Percentiles rank a stretch among this genome's conserved stretches.
Conservation (phyloP, 2,329 filamentous ascomycete genomes). For the Cladophialophora yegresii region DNA sequence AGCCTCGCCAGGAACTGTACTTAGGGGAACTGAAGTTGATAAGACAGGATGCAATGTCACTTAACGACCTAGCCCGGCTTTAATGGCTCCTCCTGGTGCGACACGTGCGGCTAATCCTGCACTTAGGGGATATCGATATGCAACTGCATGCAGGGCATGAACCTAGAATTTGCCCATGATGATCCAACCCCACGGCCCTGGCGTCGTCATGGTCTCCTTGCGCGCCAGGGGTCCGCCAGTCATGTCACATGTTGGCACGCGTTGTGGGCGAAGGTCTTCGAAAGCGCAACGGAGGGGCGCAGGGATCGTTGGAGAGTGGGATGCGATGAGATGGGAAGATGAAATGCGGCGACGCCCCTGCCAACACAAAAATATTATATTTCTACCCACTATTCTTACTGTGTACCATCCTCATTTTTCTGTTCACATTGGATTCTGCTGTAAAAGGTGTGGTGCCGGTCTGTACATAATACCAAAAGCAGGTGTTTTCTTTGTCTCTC, state of each 20-base stretch:
- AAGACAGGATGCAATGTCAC: conserved; percentile 31
- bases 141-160: not conserved
- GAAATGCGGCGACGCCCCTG: not conserved
- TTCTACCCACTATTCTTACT: not conserved
- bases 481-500: not conserved
- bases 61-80: conserved; percentile 32
- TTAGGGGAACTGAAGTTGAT: conserved; percentile 34
- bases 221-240: conserved; percentile 3
- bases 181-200: conserved; percentile 10
- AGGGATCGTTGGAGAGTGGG: not conserved
- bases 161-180: not conserved
- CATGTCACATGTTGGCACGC: not conserved
- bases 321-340: not conserved
- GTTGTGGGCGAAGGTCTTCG: not conserved
- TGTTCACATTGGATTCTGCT: not conserved
- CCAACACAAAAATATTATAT: not conserved
- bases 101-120: conserved; percentile 35
- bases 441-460: not conserved
- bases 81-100: not conserved
- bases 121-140: conserved; percentile 34
- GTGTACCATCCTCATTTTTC: not conserved
- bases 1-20: conserved; percentile 33
- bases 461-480: not conserved
- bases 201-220: not conserved
- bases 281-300: not conserved